Evolutionary conservation across 805 yeast genomes (phyloP).

Genomic region (Wickerhamiella musiphila): DNA sequence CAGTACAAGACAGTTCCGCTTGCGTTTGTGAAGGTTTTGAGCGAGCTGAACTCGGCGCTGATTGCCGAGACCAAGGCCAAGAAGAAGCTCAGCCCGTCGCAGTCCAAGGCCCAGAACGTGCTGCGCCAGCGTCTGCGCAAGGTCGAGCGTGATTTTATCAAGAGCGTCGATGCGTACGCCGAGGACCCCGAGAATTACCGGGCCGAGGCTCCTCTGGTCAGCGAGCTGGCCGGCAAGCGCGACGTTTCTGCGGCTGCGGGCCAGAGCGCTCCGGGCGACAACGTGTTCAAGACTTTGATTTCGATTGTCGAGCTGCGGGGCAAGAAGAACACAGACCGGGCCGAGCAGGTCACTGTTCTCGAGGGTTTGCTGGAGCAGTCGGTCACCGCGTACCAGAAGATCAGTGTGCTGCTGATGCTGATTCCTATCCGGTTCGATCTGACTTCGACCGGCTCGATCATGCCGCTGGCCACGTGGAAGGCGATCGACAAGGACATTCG

Average conservation of each 20-base stretch:
- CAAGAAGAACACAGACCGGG: conserved; percentile 77
- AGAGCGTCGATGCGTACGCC: conserved; percentile 40
- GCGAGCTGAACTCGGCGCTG: conserved; percentile 54
- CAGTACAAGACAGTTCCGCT: conserved; percentile 62
- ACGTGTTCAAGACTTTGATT: conserved; percentile 56
- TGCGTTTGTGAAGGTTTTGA: conserved; percentile 48
- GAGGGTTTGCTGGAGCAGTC: conserved; percentile 39
- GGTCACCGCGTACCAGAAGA: conserved; percentile 53
- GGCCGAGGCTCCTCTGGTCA: conserved; percentile 6
- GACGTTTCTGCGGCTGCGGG: conserved; percentile 20
- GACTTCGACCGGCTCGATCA: conserved; percentile 43
- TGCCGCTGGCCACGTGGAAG: conserved; percentile 74
- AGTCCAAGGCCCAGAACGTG: conserved; percentile 73
- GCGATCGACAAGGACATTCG: conserved; percentile 44
- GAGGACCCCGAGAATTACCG: conserved; percentile 59
- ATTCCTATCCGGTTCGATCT: conserved; percentile 81
- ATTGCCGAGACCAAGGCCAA: conserved; percentile 33
- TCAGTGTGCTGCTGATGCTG: conserved; percentile 60
- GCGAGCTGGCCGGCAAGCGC: conserved; percentile 15
- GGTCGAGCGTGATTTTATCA: conserved; percentile 50
- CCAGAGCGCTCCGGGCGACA: conserved; percentile 22
- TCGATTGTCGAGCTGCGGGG: conserved; percentile 79
- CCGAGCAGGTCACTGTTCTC: conserved; percentile 56
- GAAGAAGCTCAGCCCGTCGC: conserved; percentile 65
- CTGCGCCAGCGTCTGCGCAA: conserved; percentile 78